Conservation (phyloP, 768 basidiomycete genomes). For the Tricholoma hemisulphureum region DNA sequence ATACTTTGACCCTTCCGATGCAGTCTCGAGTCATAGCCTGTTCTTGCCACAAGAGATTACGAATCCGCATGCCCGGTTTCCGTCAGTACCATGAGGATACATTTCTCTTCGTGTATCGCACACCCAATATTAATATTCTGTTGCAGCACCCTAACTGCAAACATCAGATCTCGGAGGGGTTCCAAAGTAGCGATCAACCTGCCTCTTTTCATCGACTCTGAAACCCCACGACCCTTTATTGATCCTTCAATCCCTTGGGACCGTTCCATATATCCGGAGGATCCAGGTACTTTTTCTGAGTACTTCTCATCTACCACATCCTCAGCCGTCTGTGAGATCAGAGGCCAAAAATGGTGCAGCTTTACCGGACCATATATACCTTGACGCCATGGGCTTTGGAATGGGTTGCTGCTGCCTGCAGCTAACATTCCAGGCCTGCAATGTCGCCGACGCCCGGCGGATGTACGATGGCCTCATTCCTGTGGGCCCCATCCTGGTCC, state of each 20-base stretch:
- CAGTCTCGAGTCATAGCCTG: constrained; percentile 86
- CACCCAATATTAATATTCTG: constrained; percentile 9
- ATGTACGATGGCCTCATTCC: constrained; percentile 98
- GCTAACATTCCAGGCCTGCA: constrained; percentile 96
- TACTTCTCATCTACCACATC: constrained; percentile 8
- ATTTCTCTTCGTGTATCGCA: neutral
- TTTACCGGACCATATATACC: constrained; percentile 86
- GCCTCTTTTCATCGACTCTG: constrained; percentile 85
- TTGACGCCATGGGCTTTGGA: constrained; percentile 99
- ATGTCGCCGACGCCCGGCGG: constrained; percentile 85
- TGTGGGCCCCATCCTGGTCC: constrained; percentile 90
- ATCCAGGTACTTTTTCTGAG: constrained; percentile 52
- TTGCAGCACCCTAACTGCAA: constrained; percentile 90
- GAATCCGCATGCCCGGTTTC: constrained; percentile 96
- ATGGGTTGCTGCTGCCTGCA: constrained; percentile 99
- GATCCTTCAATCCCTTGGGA: constrained; percentile 93
- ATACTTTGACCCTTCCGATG: constrained; percentile 68
- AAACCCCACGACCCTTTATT: constrained; percentile 86
- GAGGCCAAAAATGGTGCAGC: constrained; percentile 92
- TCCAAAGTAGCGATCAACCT: constrained; percentile 96
- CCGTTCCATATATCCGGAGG: constrained; percentile 79
- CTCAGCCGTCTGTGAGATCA: constrained; percentile 25
- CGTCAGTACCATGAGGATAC: constrained; percentile 57
- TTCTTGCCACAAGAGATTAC: constrained; percentile 96
- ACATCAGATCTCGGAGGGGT: constrained; percentile 86